A percentile compares a stretch with the other conserved stretches of the same genome.
These are phyloP conservation scores for Botrytis tulipae DNA, from an alignment of 2,329 filamentous ascomycete genomes.

Conservation along the genomic window DNA sequence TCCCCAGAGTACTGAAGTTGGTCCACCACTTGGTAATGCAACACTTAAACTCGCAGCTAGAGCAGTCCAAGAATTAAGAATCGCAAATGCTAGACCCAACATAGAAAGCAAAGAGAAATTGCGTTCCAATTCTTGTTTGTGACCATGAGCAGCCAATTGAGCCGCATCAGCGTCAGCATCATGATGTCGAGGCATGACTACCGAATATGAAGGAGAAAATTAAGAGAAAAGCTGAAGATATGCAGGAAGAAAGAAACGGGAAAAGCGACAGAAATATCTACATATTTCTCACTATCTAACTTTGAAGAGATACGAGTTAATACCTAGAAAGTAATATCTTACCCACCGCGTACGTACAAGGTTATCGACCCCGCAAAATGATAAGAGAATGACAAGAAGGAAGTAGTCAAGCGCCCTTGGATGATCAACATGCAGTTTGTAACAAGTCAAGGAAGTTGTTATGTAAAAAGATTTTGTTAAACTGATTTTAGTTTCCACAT, in stretches of 20 bases:
- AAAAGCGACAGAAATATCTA: background rate
- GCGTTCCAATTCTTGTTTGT: constrained; percentile 50
- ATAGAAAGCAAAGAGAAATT: constrained; percentile 56
- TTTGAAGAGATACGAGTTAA: background rate
- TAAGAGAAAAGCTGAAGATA: background rate
- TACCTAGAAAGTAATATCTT: background rate
- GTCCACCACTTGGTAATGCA: constrained; percentile 68
- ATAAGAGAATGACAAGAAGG: constrained; percentile 18
- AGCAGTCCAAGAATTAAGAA: constrained; percentile 58
- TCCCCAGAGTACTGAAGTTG: constrained; percentile 72
- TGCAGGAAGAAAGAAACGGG: background rate
- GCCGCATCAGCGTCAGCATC: constrained; percentile 33
- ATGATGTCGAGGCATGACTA: constrained; percentile 7
- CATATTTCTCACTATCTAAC: background rate
- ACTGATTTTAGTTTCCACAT: background rate
- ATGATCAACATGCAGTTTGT: background rate
- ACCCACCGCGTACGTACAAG: constrained; percentile 6
- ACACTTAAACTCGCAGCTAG: constrained; percentile 46
- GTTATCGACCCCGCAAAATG: constrained; percentile 18
- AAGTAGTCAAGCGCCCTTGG: constrained; percentile 9
- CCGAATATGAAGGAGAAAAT: background rate
- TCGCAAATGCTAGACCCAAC: constrained; percentile 58
- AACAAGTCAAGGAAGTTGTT: background rate
- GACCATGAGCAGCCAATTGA: constrained; percentile 53
- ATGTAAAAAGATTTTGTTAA: constrained; percentile 16